These are phyloP conservation scores for Fusarium sp. DNA, from an alignment of 2,329 filamentous ascomycete species.

Conservation along the genomic window DNA sequence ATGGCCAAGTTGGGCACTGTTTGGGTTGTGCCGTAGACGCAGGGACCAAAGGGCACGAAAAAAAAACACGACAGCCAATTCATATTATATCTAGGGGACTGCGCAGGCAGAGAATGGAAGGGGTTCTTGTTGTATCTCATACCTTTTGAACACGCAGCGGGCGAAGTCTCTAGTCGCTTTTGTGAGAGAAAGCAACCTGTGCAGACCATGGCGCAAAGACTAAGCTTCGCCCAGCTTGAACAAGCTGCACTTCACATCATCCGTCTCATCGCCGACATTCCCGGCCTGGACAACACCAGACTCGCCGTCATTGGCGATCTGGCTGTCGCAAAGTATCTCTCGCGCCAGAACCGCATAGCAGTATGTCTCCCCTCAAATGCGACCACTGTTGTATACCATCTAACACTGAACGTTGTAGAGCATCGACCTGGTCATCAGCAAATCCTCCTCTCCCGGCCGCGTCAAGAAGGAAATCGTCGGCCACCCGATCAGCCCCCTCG, in stretches of 20 bases:
- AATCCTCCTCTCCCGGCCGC: constrained; percentile 44
- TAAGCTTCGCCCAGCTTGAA: constrained; percentile 60
- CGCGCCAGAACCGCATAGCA: constrained; percentile 23
- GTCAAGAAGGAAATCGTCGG: constrained; percentile 45
- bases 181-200: constrained; percentile 18
- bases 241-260: constrained; percentile 87
- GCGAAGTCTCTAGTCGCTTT: constrained; percentile 35
- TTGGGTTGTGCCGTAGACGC: constrained; percentile 8
- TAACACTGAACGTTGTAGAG: constrained; percentile 22
- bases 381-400: neutral
- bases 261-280: constrained; percentile 75
- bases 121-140: neutral
- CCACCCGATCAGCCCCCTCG: constrained; percentile 44
- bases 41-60: neutral
- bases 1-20: constrained; percentile 29
- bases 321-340: constrained; percentile 43
- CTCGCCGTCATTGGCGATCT: constrained; percentile 44
- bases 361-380: constrained; percentile 11
- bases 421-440: constrained; percentile 46
- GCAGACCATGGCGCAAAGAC: constrained; percentile 37
- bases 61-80: neutral
- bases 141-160: constrained; percentile 8
- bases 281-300: constrained; percentile 44
- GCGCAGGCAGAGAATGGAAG: neutral
- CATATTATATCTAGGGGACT: constrained; percentile 25